Evolutionary conservation across 495 filamentous ascomycete species (phyloP), one percentile per base, ranked within the genome.

Genomic region (Daldinia vernicosa): DNA sequence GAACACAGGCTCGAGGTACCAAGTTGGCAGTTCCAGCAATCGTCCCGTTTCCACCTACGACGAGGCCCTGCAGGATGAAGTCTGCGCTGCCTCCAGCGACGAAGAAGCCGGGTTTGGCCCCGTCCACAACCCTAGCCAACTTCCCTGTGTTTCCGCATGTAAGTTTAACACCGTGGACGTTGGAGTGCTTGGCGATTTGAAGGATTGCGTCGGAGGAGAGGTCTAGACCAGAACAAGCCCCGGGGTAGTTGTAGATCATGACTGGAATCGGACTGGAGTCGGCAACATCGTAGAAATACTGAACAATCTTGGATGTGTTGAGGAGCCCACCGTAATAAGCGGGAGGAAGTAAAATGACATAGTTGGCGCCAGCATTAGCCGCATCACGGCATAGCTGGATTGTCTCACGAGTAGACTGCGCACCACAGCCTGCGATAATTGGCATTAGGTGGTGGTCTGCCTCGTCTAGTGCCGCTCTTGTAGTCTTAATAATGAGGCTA

Each of bases 141-240:
- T 95, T 96, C 43, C 92, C 93, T 5, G 91, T 94, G 79, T 94
- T 93, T 22, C 91, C 93, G 70, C 92, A 94, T 6, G 93, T 95
- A 81, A 96, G 92, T 80, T 95, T 95, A 22, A 92, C 92, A 50
- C 93, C 92, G 60, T 91, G 84, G 71, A 96, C 87, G 65, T 93
- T 91, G 43, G 90, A 86, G 70, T 94, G 90, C 65, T 90, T 80
- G 1, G 90, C 89, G 59, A 96, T 84, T 63, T 84, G 80, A 74
- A 95, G 88, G 70, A 95, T 87, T 52, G 92, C 84, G 72, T 96
- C 92, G 26, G 88, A 91, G 80, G 92, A 91, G 82, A 96, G 89
- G 71, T 95, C 92, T 60, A 95, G 89, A 8, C 92, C 93, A 22
- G 90, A 89, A 17, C 93, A 92, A 30, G 92, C 92, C 15, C 91